Base-by-base conservation (phyloP, 257 asterid species). In the Scutellaria baicalensis region DNA sequence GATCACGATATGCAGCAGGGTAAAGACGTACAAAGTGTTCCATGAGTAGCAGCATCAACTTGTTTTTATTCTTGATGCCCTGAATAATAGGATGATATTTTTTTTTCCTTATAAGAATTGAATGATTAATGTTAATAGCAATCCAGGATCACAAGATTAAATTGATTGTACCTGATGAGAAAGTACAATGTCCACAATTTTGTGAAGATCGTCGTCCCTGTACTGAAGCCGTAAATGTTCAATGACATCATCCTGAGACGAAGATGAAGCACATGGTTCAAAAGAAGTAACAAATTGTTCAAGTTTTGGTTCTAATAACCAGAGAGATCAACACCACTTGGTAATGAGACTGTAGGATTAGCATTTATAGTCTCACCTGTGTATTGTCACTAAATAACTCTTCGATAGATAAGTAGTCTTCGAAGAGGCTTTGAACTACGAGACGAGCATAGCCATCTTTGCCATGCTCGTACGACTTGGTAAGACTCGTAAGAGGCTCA, bases 21-120 rank as follows among this genome's bases (percentile, higher is more conserved):
- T 92, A 91, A 60, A 97, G 99, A 75, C 91, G 91, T 72, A 94
- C 99, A 11, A 94, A 93, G 70, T 91, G 97, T 83, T 94, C 99
- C 95, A 94, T 79, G 78, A 94, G 97, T 70, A 89, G 76, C 48
- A 89, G 84, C 69, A 94, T 78, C 84, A 91, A 83, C 79, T 91
- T 89, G 72, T 91, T 94, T 81, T 94, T 94, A 67, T 92, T 88
- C 82, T 69, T 86, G 63, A 94, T 81, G 62, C 96, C 99, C 99
- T 94, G 73, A 56, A 82, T 66, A 78, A 66, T 8, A 40, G 39
- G 75, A 52, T 31, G 65, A 35, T 54, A 49, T 62, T 36, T 18
- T 43, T 2, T 6, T 54, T 57, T 45, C 65, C 65, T 13, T 21
- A 40, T n/a, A n/a, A n/a, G n/a, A n/a, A 12, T 16, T 49, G 17